Percentiles rank a stretch among this genome's conserved stretches.
phyloP scores from a whole-genome alignment of 179 eudicot genomes.

The Corrigiola litoralis region DNA sequence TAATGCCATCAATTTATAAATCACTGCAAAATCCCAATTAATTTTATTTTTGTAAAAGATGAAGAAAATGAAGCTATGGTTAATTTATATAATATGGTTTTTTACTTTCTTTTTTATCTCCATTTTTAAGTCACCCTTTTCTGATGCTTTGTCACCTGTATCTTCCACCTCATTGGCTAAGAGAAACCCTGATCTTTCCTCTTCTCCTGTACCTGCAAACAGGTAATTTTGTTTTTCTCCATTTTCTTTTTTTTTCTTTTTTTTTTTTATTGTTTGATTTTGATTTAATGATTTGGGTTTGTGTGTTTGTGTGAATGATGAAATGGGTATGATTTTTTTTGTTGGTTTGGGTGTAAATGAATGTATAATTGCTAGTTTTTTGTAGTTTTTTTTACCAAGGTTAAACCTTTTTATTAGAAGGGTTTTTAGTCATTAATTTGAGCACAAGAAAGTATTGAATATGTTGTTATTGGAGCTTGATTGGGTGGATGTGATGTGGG shows the following conservation, averaged over 20 bases:
- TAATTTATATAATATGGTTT: slow-evolving; percentile 19
- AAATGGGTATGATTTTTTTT: not conserved
- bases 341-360: not conserved
- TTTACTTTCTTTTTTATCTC: slow-evolving; percentile 27
- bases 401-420: not conserved
- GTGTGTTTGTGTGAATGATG: not conserved
- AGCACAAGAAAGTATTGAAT: not conserved
- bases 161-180: slow-evolving; percentile 24
- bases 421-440: not conserved
- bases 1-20: too few species aligned
- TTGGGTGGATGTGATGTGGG: not conserved
- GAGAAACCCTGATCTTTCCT: slow-evolving; percentile 9
- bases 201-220: slow-evolving; percentile 16
- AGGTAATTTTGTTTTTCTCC: slow-evolving; percentile 5
- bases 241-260: not conserved
- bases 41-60: not conserved
- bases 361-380: not conserved
- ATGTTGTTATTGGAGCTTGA: too few species aligned
- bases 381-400: not conserved
- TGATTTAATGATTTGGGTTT: not conserved
- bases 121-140: slow-evolving; percentile 24
- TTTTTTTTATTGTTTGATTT: not conserved
- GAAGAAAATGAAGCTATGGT: slow-evolving; percentile 11
- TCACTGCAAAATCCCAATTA: not conserved
- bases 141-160: slow-evolving; percentile 9